Evolutionary conservation across 2,329 filamentous ascomycete genomes (phyloP), one percentile per base, ranked within the genome.

Genomic region (Cladophialophora yegresii): DNA sequence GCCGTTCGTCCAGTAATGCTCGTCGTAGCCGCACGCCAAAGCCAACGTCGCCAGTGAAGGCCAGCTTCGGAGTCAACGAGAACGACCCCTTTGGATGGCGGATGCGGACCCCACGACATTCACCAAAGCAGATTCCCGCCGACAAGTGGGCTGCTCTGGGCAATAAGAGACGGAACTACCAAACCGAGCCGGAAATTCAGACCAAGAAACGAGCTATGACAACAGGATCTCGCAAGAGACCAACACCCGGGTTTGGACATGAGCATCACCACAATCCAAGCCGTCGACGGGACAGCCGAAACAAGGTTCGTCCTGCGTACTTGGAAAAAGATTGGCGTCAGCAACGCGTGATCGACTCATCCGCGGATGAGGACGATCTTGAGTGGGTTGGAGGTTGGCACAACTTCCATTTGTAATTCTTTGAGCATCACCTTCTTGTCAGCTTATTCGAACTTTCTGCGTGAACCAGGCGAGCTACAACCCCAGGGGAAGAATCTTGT

Each of bases 321-420:
- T 72, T 80, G 67, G 73, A 77, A 66, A 78, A 77, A 66, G 78
- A 79, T 66, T 80, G 83, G 77, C 85, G 83, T 59, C 66, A 74
- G 72, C 70, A 73, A 69, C 66, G 65, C 71, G 71, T 67, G 49
- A 71, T 70, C 66, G 73, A 71, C 71, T 77, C 74, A 62, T 66
- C 69, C 47, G 71, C 73, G 50, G 73, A 73, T 53, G 72, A 91
- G 77, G 88, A 88, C 75, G 90, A 93, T 75, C 80, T 93, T 82
- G 92, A 96, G 86, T 96, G 93, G 89, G 91, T 96, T 87, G 92
- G 92, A 83, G 91, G 90, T 80, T 96, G 91, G 87, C 87, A 90
- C 77, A 87, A 87, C 76, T 82, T 85, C 77, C 84, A 86, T 77
- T 82, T 86, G 77, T 86, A 85, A 82, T 80, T 65, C 67, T 69